phyloP scores from a whole-genome alignment of 2,329 filamentous ascomycete species.

The Penicillium digitatum region DNA sequence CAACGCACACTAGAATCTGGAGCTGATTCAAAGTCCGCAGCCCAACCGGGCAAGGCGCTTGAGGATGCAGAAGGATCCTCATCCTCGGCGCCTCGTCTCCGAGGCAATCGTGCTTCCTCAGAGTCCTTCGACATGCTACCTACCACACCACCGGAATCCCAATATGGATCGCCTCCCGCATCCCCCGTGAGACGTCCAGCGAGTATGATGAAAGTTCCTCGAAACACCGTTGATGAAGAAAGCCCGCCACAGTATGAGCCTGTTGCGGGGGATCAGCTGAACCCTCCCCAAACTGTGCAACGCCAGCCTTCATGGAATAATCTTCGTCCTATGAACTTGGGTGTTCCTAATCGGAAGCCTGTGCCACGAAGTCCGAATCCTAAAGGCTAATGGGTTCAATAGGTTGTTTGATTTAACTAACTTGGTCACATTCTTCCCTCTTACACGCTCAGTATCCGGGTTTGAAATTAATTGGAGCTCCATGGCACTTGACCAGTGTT shows the following conservation, averaged over 20 bases:
- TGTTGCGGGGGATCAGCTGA: constrained; percentile 20
- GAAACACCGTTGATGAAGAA: constrained; percentile 26
- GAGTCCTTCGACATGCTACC: constrained; percentile 43
- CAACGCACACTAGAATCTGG: constrained; percentile 31
- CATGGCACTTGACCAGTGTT: neutral
- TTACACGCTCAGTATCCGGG: neutral
- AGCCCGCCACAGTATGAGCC: constrained; percentile 32
- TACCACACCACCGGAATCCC: constrained; percentile 35
- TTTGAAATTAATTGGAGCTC: neutral
- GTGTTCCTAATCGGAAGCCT: constrained; percentile 38
- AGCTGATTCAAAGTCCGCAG: constrained; percentile 40
- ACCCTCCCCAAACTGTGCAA: constrained; percentile 11
- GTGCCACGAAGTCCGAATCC: constrained; percentile 29
- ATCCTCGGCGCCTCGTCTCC: constrained; percentile 21
- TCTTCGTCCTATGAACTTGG: constrained; percentile 34
- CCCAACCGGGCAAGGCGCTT: constrained; percentile 26
- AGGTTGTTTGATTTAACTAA: neutral
- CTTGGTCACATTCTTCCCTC: neutral
- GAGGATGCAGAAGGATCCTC: constrained; percentile 26
- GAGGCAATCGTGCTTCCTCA: constrained; percentile 28
- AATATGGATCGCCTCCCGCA: constrained; percentile 31
- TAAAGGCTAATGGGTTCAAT: neutral
- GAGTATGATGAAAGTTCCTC: constrained; percentile 33
- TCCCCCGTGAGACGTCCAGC: constrained; percentile 32
- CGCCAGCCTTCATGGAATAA: constrained; percentile 24